Conservation (phyloP, 2,329 filamentous ascomycete species). For the Akanthomyces dipterigenus region DNA sequence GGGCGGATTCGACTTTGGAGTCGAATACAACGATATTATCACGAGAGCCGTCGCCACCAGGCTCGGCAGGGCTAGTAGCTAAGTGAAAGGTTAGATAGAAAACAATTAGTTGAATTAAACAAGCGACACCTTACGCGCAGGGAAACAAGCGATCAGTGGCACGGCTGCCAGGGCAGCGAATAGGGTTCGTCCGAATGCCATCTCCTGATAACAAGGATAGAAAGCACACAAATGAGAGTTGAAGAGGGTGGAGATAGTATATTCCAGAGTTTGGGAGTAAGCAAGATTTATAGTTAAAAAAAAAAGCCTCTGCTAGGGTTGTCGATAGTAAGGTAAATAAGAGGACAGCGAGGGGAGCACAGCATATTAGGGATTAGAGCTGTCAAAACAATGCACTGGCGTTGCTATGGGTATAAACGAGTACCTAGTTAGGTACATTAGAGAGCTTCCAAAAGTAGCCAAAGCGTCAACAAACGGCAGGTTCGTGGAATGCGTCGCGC, state of each 20-base stretch:
- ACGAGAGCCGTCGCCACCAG: constrained; percentile 30
- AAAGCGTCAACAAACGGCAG: constrained; percentile 7
- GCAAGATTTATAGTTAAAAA: neutral
- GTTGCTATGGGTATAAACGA: neutral
- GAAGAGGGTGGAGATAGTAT: neutral
- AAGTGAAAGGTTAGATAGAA: neutral
- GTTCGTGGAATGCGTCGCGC: constrained; percentile 8
- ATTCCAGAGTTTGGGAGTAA: neutral
- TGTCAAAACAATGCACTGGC: neutral
- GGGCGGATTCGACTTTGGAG: constrained; percentile 30
- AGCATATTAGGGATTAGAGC: neutral
- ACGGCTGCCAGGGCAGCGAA: constrained; percentile 20
- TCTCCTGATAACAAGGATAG: constrained; percentile 12
- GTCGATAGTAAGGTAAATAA: neutral
- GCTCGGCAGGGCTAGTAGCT: constrained; percentile 15
- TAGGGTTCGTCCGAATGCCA: constrained; percentile 19
- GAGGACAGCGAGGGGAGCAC: neutral
- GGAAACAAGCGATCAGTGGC: constrained; percentile 17
- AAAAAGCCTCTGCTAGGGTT: neutral
- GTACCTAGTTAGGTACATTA: neutral
- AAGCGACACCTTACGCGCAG: constrained; percentile 18
- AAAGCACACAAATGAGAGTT: constrained; percentile 3
- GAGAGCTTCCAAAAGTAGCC: neutral
- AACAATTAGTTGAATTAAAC: neutral
- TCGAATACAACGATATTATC: constrained; percentile 31